A percentile compares a stretch with the other conserved stretches of the same genome.
phyloP scores from a whole-genome alignment of 1,284 basidiomycete species.

The Rhodotorula glutinis region DNA sequence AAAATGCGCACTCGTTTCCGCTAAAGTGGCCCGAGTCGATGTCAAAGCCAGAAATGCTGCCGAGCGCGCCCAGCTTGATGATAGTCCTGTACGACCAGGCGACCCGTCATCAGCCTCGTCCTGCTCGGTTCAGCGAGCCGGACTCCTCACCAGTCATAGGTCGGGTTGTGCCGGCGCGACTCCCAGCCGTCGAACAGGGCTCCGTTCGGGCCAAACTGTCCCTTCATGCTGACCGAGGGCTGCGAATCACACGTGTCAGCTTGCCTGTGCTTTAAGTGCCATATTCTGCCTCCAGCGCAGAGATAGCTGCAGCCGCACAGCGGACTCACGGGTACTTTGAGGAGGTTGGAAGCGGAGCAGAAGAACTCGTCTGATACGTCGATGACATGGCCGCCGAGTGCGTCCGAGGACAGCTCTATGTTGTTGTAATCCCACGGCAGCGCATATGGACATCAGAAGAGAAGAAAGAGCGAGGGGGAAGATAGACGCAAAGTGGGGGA shows the following conservation, averaged over 20 bases:
- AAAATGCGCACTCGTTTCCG: constrained; percentile 69
- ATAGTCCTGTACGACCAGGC: constrained; percentile 84
- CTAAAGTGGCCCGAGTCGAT: constrained; percentile 95
- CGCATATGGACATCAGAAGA: too few species aligned
- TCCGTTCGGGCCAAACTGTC: constrained; percentile 93
- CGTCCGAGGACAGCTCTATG: constrained; percentile 80
- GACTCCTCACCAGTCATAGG: constrained; percentile 86
- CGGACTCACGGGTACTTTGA: constrained; percentile 68
- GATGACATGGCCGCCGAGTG: constrained; percentile 72
- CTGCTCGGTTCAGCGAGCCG: too few species aligned
- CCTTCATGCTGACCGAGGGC: constrained; percentile 78
- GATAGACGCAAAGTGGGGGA: background rate
- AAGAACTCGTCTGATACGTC: constrained; percentile 94
- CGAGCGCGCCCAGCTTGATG: constrained; percentile 74
- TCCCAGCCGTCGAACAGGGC: constrained; percentile 97
- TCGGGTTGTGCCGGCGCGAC: constrained; percentile 78
- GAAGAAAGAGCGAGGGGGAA: constrained; percentile 11
- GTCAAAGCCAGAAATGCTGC: constrained; percentile 74
- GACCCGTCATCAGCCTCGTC: too few species aligned
- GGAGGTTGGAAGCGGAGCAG: constrained; percentile 75
- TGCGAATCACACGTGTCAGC: too few species aligned
- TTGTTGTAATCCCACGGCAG: background rate
- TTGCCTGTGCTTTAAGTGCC: too few species aligned
- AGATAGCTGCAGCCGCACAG: too few species aligned
- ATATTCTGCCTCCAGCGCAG: too few species aligned